Evolutionary conservation across 2,329 filamentous ascomycete species (phyloP).

Genomic region (Mycosphaerella sp.): DNA sequence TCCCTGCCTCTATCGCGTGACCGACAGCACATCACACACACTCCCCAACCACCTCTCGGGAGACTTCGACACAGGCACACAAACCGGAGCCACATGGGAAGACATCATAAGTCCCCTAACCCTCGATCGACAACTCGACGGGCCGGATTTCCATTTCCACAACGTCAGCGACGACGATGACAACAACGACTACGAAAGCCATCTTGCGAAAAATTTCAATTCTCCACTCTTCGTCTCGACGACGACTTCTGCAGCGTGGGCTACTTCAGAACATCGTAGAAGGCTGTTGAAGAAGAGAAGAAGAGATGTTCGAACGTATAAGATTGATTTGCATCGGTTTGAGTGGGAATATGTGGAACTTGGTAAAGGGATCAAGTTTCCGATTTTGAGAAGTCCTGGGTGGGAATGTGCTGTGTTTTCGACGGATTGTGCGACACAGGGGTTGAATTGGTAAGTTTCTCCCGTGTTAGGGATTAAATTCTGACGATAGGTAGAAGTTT

Average conservation of each 20-base stretch:
- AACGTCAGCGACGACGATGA: neutral
- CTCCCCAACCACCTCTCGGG: slow-evolving; percentile 1
- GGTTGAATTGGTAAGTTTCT: slow-evolving; percentile 1
- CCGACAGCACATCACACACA: slow-evolving; percentile 13
- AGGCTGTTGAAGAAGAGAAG: slow-evolving; percentile 3
- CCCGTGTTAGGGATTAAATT: no score
- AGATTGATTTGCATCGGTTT: slow-evolving; percentile 1
- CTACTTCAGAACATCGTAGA: slow-evolving; percentile 6
- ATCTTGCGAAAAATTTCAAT: neutral
- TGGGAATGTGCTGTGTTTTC: slow-evolving; percentile 9
- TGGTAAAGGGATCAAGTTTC: neutral
- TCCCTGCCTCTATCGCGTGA: slow-evolving; percentile 14
- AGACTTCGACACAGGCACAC: slow-evolving; percentile 13
- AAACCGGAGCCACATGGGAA: slow-evolving; percentile 13
- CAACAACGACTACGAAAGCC: neutral
- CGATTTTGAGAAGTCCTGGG: neutral
- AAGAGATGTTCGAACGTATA: slow-evolving; percentile 4
- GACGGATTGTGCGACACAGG: slow-evolving; percentile 8
- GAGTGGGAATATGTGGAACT: slow-evolving; percentile 4
- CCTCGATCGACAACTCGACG: slow-evolving; percentile 5
- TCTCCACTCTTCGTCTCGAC: slow-evolving; percentile 2
- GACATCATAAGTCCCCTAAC: slow-evolving; percentile 7
- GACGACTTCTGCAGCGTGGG: slow-evolving; percentile 2
- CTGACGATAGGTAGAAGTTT: no score
- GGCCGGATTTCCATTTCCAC: neutral